Evolutionary conservation across 768 basidiomycete species (phyloP).

Genomic region (Kwoniella mangroviensis): DNA sequence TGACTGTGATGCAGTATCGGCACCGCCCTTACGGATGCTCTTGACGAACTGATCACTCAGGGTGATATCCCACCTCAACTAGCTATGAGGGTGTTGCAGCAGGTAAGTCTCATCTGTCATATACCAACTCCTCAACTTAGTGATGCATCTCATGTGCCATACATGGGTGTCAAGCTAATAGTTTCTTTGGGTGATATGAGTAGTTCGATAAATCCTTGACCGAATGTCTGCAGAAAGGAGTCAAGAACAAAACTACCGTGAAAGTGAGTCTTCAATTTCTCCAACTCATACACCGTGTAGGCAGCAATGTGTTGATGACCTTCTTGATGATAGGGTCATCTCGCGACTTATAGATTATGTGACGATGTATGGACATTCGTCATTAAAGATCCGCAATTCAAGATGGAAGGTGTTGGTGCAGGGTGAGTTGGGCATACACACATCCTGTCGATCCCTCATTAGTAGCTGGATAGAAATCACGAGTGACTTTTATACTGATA

Average conservation of each 20-base stretch:
- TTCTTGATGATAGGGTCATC: slow-evolving; percentile 68
- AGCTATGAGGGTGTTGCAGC: slow-evolving; percentile 97
- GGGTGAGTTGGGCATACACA: slow-evolving; percentile 25
- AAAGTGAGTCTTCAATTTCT: slow-evolving; percentile 64
- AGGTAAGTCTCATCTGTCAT: slow-evolving; percentile 65
- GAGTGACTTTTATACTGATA: neutral
- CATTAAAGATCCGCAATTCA: slow-evolving; percentile 88
- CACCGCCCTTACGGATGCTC: slow-evolving; percentile 94
- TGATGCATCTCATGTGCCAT: too few relatives aligned
- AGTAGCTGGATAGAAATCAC: too few relatives aligned
- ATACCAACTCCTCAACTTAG: neutral
- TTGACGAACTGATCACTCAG: slow-evolving; percentile 96
- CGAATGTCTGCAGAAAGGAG: slow-evolving; percentile 87
- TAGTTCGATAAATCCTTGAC: slow-evolving; percentile 94
- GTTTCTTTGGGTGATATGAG: neutral
- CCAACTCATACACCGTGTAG: too few relatives aligned
- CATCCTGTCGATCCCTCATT: neutral
- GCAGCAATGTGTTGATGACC: neutral
- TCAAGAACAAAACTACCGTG: slow-evolving; percentile 91
- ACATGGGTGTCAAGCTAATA: slow-evolving; percentile 7
- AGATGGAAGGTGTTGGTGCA: slow-evolving; percentile 70
- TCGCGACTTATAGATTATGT: slow-evolving; percentile 70
- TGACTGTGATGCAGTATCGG: slow-evolving; percentile 71
- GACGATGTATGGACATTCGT: slow-evolving; percentile 93
- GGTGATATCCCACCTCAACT: slow-evolving; percentile 96